These are phyloP conservation scores for Calocybe gangraenosa DNA, from an alignment of 768 basidiomycete species.

Conservation along the genomic window DNA sequence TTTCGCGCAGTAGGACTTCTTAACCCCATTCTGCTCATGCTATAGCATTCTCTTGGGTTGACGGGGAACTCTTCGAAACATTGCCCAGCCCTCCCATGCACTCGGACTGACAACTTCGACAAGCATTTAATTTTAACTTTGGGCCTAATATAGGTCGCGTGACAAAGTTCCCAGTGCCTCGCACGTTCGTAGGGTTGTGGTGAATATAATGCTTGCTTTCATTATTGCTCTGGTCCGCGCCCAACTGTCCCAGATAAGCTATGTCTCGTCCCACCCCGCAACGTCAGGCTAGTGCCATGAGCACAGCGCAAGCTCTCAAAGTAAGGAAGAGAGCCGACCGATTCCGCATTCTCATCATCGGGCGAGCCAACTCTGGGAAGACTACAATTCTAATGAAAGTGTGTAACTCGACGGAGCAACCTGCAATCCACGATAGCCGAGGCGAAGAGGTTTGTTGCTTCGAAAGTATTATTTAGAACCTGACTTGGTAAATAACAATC, in stretches of 20 bases:
- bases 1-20: no score
- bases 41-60: no score
- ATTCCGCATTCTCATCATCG: conserved; percentile 27
- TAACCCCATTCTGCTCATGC: no score
- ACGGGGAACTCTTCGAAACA: no score
- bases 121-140: no score
- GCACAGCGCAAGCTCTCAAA: not conserved
- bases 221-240: not conserved
- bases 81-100: no score
- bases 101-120: no score
- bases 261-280: not conserved
- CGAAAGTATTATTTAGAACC: not conserved
- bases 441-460: conserved; percentile 19
- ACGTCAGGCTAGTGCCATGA: not conserved
- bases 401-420: conserved; percentile 19
- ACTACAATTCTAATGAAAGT: conserved; percentile 26
- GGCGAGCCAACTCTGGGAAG: conserved; percentile 28
- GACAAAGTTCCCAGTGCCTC: not conserved
- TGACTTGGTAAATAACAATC: not conserved
- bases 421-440: conserved; percentile 13
- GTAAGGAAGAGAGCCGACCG: conserved; percentile 11
- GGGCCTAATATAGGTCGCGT: no score
- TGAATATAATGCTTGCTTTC: not conserved
- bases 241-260: not conserved
- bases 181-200: not conserved